Conservation (phyloP, 2,329 filamentous ascomycete genomes). For the Colletotrichum nymphaeae region DNA sequence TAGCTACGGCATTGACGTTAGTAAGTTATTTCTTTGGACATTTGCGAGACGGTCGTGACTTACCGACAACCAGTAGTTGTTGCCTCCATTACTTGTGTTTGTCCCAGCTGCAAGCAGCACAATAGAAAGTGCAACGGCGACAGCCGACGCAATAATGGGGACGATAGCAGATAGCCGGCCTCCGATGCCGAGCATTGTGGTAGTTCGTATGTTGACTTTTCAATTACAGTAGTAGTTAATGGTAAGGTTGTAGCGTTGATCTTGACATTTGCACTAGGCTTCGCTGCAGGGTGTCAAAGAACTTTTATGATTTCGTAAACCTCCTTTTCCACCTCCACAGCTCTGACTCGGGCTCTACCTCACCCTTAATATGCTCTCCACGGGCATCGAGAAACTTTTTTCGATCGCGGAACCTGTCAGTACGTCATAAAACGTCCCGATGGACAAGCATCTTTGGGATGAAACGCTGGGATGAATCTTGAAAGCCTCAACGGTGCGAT, state of each 20-base stretch:
- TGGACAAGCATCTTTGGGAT: constrained; percentile 20
- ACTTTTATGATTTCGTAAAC: neutral
- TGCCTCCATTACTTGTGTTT: constrained; percentile 8
- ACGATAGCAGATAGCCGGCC: constrained; percentile 26
- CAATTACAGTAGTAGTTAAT: neutral
- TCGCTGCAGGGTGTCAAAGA: neutral
- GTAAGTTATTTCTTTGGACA: neutral
- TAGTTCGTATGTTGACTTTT: neutral
- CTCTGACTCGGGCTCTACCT: neutral
- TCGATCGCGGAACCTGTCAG: constrained; percentile 30
- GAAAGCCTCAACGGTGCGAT: neutral
- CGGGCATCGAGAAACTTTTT: constrained; percentile 10
- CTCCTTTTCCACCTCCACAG: no score
- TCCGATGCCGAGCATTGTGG: constrained; percentile 26
- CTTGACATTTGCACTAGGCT: neutral
- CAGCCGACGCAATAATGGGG: constrained; percentile 28
- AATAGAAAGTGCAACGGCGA: constrained; percentile 50
- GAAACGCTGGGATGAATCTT: constrained; percentile 35
- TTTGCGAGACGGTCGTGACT: neutral
- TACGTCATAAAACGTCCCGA: constrained; percentile 30
- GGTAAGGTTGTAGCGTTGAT: neutral
- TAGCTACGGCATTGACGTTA: constrained; percentile 10
- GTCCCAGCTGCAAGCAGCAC: constrained; percentile 28
- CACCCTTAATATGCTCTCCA: constrained; percentile 28
- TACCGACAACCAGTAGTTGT: constrained; percentile 34